Base-by-base conservation (phyloP, 2,329 filamentous ascomycete species). In the Curvularia eragrostidis region DNA sequence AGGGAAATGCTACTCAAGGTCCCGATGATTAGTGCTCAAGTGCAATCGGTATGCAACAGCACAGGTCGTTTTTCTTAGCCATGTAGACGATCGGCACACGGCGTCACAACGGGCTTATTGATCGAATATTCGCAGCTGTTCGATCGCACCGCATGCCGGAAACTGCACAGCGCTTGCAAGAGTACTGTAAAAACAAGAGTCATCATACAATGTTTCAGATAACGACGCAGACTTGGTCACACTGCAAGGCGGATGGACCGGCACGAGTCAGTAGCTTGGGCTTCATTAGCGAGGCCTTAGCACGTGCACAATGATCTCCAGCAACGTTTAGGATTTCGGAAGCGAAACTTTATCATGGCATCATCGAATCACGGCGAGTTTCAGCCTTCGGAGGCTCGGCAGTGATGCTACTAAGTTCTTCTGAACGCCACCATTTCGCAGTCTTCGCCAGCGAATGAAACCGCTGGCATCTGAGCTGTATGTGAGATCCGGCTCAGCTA, bases 251-350 rank as follows among this genome's bases (percentile, higher is more conserved):
- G 58, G 52, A 56, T 58, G 51, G 47, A 51, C 49, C 57, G 62
- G 62, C 52, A 51, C 60, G 57, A 63, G 60, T 61, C 62, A 64
- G 56, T 23, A 24, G 30, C 23, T 59, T 54, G 50, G 53, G 55
- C 61, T 54, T 47, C 52, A 57, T 56, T 48, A 38, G 51, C 41
- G 46, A 23, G 49, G 50, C 52, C 48, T 30, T 39, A 53, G 46
- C 46, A 47, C 48, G 49, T 61, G 54, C 53, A 46, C 53, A 49
- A 49, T 53, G 52, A 54, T 55, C 50, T 60, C 58, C 48, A 54
- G 53, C 50, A 56, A 65, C 48, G 56, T 50, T 58, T 61, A 21
- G 47, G 21, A 55, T 55, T 39, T 30, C 34, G 41, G 32, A 53
- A 59, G 54, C 57, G 57, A 59, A 59, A 58, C 51, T 54, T 58